Evolutionary conservation across 164 flowering plant species (phyloP).

Genomic region (Stephania japonica): DNA sequence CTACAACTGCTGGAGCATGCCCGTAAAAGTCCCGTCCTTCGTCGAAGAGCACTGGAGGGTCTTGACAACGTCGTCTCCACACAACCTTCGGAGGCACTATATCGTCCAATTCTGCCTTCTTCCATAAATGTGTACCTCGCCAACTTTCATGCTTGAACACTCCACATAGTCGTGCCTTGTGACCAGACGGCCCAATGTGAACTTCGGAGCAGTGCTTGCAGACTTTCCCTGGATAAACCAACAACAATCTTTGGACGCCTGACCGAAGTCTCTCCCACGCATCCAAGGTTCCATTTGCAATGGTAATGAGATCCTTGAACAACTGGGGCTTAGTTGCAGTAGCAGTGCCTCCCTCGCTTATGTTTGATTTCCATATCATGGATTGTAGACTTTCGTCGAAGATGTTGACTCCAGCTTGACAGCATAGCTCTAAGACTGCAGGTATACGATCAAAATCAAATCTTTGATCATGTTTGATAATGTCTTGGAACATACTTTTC

Average conservation of each 20-base stretch:
- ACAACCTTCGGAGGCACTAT: conserved; percentile 70
- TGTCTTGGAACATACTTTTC: conserved; percentile 48
- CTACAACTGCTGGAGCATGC: conserved; percentile 86
- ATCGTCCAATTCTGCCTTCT: conserved; percentile 74
- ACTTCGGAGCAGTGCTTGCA: conserved; percentile 84
- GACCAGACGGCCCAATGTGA: conserved; percentile 88
- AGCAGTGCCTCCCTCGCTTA: not conserved
- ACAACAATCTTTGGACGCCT: conserved; percentile 59
- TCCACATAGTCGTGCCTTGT: conserved; percentile 82
- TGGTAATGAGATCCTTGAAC: conserved; percentile 28
- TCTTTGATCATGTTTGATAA: conserved; percentile 64
- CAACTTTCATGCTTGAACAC: conserved; percentile 67
- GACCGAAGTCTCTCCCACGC: conserved; percentile 78
- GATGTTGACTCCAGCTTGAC: conserved; percentile 68
- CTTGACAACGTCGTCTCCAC: conserved; percentile 75
- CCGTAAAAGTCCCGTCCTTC: conserved; percentile 69
- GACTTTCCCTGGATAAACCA: conserved; percentile 74
- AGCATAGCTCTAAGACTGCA: conserved; percentile 78
- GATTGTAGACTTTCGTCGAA: conserved; percentile 19
- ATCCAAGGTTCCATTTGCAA: conserved; percentile 50
- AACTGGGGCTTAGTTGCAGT: conserved; percentile 10
- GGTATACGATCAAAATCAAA: conserved; percentile 82
- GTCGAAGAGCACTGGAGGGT: conserved; percentile 62
- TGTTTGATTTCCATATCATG: not conserved
- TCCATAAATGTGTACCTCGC: conserved; percentile 84